Evolutionary conservation across 2,329 filamentous ascomycete species (phyloP).

Genomic region (Aspergillus sp.): DNA sequence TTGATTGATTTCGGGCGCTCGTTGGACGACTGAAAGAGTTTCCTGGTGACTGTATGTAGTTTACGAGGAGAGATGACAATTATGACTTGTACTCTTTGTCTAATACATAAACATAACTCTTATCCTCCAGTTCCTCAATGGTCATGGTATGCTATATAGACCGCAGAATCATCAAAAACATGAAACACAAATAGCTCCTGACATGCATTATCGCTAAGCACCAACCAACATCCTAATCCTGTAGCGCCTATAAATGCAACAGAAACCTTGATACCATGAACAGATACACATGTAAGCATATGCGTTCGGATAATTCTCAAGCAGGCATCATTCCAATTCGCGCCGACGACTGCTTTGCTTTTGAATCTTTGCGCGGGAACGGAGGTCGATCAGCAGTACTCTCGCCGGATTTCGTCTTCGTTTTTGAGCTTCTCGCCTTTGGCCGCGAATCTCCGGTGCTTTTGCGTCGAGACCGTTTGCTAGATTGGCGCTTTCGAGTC

Average conservation of each 20-base stretch:
- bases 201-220: neutral
- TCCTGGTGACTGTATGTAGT: too few relatives aligned
- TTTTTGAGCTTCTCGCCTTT: slow-evolving; percentile 15
- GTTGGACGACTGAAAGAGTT: slow-evolving; percentile 16
- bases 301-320: too few relatives aligned
- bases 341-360: slow-evolving; percentile 17
- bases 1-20: slow-evolving; percentile 45
- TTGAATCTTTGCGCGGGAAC: slow-evolving; percentile 15
- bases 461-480: slow-evolving; percentile 20
- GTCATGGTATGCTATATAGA: too few relatives aligned
- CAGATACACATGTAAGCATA: too few relatives aligned
- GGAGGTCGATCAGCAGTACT: slow-evolving; percentile 13
- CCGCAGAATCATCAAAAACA: slow-evolving; percentile 5
- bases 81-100: neutral
- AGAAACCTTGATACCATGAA: neutral
- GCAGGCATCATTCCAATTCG: slow-evolving; percentile 32
- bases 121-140: neutral
- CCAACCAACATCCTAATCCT: neutral
- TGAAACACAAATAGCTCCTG: too few relatives aligned
- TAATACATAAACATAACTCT: neutral
- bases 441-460: slow-evolving; percentile 12
- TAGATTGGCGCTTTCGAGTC: slow-evolving; percentile 16
- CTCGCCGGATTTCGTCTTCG: slow-evolving; percentile 15
- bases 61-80: neutral
- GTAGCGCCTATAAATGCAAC: slow-evolving; percentile 12